Percentiles rank a stretch among this genome's conserved stretches.
Conservation (phyloP, 2,329 filamentous ascomycete species). For the Fusarium sp. region DNA sequence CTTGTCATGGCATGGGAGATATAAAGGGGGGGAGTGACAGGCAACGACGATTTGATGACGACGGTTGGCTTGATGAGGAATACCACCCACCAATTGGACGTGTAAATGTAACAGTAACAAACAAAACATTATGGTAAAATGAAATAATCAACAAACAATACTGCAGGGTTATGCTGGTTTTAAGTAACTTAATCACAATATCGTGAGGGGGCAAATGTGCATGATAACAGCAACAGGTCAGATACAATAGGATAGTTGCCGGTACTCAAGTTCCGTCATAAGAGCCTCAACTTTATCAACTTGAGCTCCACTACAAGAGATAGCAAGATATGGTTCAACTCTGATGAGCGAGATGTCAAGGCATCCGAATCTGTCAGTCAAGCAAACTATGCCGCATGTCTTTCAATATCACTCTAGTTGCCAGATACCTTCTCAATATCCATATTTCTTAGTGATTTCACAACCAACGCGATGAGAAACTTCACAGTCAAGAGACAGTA, state of each 20-base stretch:
- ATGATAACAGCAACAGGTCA: not conserved
- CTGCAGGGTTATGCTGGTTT: slow-evolving; percentile 1
- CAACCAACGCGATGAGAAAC: not conserved
- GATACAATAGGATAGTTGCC: not conserved
- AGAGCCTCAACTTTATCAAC: not conserved
- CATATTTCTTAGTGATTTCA: not conserved
- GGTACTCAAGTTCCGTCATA: not conserved
- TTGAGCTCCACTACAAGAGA: not conserved
- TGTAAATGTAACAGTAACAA: slow-evolving; percentile 27
- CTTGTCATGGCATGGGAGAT: slow-evolving; percentile 6
- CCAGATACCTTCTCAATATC: not conserved
- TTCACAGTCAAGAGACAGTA: not conserved
- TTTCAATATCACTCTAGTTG: not conserved
- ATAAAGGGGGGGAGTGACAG: not conserved
- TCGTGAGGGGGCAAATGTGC: not conserved
- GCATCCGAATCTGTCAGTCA: not conserved
- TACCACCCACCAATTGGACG: slow-evolving; percentile 12
- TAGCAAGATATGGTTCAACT: not conserved
- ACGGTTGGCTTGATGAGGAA: slow-evolving; percentile 13
- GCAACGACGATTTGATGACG: slow-evolving; percentile 11
- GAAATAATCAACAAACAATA: not conserved
- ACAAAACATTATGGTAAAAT: slow-evolving; percentile 4
- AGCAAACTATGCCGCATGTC: not conserved
- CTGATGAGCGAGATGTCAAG: not conserved
- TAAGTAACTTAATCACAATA: not conserved